These are phyloP conservation scores for Hortaea sp. DNA, from an alignment of 2,329 filamentous ascomycete genomes.

Conservation along the genomic window DNA sequence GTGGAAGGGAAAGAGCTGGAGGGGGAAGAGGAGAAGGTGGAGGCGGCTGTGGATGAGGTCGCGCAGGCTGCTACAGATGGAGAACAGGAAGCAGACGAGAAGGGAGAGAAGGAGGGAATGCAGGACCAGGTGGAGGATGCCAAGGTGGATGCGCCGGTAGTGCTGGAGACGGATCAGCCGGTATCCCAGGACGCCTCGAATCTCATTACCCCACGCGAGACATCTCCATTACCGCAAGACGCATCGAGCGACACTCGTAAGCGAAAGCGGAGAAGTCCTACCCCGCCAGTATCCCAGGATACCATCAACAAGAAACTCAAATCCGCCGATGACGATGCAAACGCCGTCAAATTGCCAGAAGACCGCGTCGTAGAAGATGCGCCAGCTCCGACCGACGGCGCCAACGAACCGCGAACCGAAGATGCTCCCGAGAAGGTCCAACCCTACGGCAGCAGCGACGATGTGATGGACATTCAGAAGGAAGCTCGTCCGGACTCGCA, in stretches of 20 bases:
- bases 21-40: slow-evolving; percentile 6
- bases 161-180: neutral
- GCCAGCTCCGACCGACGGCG: slow-evolving; percentile 9
- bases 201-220: slow-evolving; percentile 4
- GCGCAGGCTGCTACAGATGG: slow-evolving; percentile 4
- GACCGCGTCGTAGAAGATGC: slow-evolving; percentile 13
- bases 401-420: slow-evolving; percentile 6
- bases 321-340: slow-evolving; percentile 26
- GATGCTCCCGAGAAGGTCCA: slow-evolving; percentile 10
- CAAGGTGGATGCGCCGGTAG: neutral
- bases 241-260: slow-evolving; percentile 16
- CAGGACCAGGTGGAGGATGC: neutral
- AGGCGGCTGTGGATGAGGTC: slow-evolving; percentile 9
- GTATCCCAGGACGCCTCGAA: slow-evolving; percentile 1
- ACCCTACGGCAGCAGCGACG: slow-evolving; percentile 20
- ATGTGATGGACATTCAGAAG: slow-evolving; percentile 17
- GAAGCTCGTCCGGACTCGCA: neutral
- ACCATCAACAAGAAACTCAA: slow-evolving; percentile 36
- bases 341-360: slow-evolving; percentile 18
- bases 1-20: slow-evolving; percentile 4
- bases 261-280: slow-evolving; percentile 22
- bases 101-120: neutral
- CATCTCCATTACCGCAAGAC: neutral
- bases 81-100: slow-evolving; percentile 4
- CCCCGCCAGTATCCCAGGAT: slow-evolving; percentile 15